A percentile compares a stretch with the other conserved stretches of the same genome.
These are phyloP conservation scores for Leccinum subfulvum DNA, from an alignment of 1,284 basidiomycete genomes.

Conservation along the genomic window DNA sequence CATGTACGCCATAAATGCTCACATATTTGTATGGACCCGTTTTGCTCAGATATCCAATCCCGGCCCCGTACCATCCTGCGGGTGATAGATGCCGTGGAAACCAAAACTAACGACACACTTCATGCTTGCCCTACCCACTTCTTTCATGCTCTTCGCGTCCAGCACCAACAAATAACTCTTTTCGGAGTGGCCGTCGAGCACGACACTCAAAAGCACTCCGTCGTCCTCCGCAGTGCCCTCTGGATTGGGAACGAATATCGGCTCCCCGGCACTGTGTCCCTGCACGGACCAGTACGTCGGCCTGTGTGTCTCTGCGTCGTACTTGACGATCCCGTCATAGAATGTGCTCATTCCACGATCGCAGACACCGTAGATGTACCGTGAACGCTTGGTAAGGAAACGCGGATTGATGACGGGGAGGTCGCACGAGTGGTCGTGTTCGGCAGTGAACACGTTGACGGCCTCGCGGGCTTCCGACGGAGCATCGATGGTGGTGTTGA, in stretches of 20 bases:
- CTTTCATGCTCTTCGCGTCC: slow-evolving; percentile 36
- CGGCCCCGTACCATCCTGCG: slow-evolving; percentile 11
- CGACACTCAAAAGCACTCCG: slow-evolving; percentile 38
- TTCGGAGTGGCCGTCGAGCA: slow-evolving; percentile 32
- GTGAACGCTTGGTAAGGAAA: slow-evolving; percentile 32
- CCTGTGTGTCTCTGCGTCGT: slow-evolving; percentile 29
- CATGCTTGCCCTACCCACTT: slow-evolving; percentile 38
- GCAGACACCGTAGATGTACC: slow-evolving; percentile 35
- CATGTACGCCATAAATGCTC: not conserved
- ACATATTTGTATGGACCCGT: not conserved
- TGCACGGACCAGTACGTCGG: slow-evolving; percentile 31
- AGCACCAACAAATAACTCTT: slow-evolving; percentile 37
- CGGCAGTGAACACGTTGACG: slow-evolving; percentile 21
- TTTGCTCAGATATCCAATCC: slow-evolving; percentile 22
- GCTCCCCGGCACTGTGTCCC: slow-evolving; percentile 36
- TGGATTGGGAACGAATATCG: slow-evolving; percentile 36
- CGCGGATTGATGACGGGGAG: slow-evolving; percentile 35
- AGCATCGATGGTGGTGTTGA: slow-evolving; percentile 19
- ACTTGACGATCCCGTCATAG: slow-evolving; percentile 36
- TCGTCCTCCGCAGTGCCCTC: slow-evolving; percentile 34
- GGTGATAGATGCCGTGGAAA: slow-evolving; percentile 35
- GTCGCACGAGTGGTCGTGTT: slow-evolving; percentile 32
- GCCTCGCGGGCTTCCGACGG: slow-evolving; percentile 23
- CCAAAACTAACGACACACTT: slow-evolving; percentile 33
- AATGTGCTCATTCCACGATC: slow-evolving; percentile 32